Base-by-base conservation (phyloP, 495 filamentous ascomycete genomes). In the Durotheca rogersii region DNA sequence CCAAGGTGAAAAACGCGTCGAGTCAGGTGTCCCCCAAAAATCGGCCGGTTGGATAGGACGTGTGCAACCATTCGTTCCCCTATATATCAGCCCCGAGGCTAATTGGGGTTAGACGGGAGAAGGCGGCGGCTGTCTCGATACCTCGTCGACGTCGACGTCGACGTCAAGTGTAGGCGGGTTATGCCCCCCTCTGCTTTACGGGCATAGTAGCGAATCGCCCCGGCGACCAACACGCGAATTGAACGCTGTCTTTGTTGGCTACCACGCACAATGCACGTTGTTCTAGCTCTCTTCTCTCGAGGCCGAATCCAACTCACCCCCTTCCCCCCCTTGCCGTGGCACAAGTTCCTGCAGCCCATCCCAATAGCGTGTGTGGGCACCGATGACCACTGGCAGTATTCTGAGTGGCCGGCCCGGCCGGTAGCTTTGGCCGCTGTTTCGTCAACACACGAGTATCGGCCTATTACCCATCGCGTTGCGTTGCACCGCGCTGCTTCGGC, bases 1-100 rank as follows among this genome's bases (percentile, higher is more conserved):
- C 17, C 23, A 29, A 35, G 12, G 19, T 19, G 40, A 52, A 41
- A 53, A 49, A 14, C 36, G n/a, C 15, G 15, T 27, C 4, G 34
- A 31, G 55, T 58, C 49, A 58, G 34, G 33, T 48, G 55, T 33
- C 23, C n/a, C n/a, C n/a, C 30, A 7, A n/a, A 29, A 33, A 30
- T 25, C 19, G 11, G 45, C 19, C 23, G 55, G 37, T 39, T 44
- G 14, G 15, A 18, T 11, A 23, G 39, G 7, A 31, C 23, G 40
- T 29, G 20, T 19, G 19, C 30, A 16, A 20, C 15, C 9, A 27
- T 27, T 4, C 30, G n/a, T n/a, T n/a, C n/a, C n/a, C n/a, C n/a
- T n/a, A n/a, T 39, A n/a, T 40, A 41, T 53, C 44, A 53, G 34
- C n/a, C n/a, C n/a, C n/a, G n/a, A n/a, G n/a, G n/a, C n/a, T n/a